Conservation (phyloP, 2,329 filamentous ascomycete genomes). For the Aspergillus sp. region DNA sequence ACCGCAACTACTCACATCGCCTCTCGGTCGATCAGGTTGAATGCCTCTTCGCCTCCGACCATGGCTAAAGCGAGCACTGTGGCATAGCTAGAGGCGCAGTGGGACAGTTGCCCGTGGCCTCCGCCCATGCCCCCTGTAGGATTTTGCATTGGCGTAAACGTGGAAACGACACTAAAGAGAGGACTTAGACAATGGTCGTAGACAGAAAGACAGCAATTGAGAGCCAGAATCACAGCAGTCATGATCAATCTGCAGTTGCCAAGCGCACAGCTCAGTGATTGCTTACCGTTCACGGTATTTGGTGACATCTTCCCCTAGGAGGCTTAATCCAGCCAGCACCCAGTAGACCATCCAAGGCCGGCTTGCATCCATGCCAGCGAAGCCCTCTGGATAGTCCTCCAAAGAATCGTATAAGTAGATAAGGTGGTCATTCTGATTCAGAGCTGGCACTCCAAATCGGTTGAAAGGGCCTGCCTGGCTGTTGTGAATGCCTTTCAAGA, state of each 20-base stretch:
- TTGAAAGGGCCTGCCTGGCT: conserved; percentile 62
- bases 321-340: conserved; percentile 73
- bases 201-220: neutral
- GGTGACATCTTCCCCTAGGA: conserved; percentile 73
- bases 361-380: conserved; percentile 77
- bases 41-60: conserved; percentile 73
- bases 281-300: conserved; percentile 64
- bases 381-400: conserved; percentile 66
- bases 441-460: conserved; percentile 68
- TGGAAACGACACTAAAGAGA: conserved; percentile 62
- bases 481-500: conserved; percentile 57
- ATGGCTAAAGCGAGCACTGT: conserved; percentile 75
- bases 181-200: conserved; percentile 14
- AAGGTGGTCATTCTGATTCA: conserved; percentile 64
- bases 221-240: no score
- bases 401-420: conserved; percentile 53
- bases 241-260: no score
- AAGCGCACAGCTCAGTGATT: neutral
- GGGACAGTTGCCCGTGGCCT: conserved; percentile 85
- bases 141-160: conserved; percentile 81
- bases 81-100: conserved; percentile 88
- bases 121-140: conserved; percentile 83
- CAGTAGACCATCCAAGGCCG: conserved; percentile 95
- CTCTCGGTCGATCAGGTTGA: conserved; percentile 75
- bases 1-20: conserved; percentile 58